A percentile compares a stretch with the other conserved stretches of the same genome.
phyloP scores from a whole-genome alignment of 129 eudicot species.

The Flaveria bidentis region DNA sequence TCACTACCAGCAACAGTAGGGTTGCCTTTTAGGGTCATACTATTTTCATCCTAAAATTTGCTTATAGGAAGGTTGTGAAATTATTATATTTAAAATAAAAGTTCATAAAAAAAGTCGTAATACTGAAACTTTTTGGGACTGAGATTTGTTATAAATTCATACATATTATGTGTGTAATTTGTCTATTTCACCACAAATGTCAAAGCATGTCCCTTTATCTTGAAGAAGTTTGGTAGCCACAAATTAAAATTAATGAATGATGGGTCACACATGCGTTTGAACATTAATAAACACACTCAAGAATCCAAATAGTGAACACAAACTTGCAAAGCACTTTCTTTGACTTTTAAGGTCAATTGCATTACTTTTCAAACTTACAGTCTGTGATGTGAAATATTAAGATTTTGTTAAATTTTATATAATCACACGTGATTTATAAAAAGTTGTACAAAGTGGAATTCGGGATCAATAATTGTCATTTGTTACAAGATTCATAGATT shows the following conservation, averaged over 20 bases:
- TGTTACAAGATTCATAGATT: neutral
- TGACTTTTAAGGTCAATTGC: neutral
- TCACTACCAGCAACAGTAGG: neutral
- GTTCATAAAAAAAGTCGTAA: neutral
- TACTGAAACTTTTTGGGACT: neutral
- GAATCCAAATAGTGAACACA: neutral
- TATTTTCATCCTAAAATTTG: neutral
- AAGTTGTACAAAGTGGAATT: neutral
- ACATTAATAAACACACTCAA: neutral
- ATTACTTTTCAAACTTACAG: neutral
- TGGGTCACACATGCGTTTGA: too few species aligned
- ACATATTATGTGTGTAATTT: neutral
- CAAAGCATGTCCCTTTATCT: neutral
- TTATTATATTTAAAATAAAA: too few species aligned
- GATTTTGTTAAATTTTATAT: neutral
- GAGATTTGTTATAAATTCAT: neutral
- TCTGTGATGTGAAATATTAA: neutral
- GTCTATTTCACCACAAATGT: neutral
- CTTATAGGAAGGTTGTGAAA: neutral
- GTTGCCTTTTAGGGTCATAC: neutral
- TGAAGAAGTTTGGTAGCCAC: neutral
- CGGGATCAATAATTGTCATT: neutral
- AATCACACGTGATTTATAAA: neutral
- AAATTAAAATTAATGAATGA: neutral
- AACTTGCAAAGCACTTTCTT: neutral